phyloP scores from a whole-genome alignment of 371 early-diverging fungal species.

The Rhizopus microsporus region DNA sequence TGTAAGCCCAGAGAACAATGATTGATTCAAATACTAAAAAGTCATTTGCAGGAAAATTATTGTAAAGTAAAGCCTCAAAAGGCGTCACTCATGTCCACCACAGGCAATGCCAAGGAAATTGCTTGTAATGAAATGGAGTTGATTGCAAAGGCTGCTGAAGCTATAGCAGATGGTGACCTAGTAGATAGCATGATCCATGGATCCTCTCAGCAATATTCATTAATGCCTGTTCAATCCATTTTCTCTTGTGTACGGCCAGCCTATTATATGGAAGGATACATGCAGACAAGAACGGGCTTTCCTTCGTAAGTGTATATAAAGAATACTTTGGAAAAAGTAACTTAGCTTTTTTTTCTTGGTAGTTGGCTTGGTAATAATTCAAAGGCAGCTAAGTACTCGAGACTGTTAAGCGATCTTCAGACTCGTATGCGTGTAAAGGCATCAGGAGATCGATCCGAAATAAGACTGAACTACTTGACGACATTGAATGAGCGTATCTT shows the following conservation, averaged over 20 bases:
- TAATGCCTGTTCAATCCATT: constrained; percentile 92
- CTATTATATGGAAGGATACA: constrained; percentile 69
- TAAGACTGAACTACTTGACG: constrained; percentile 85
- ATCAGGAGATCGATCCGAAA: constrained; percentile 84
- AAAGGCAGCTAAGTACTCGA: constrained; percentile 70
- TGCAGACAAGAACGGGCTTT: constrained; percentile 44
- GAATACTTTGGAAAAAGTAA: neutral
- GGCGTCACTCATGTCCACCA: constrained; percentile 11
- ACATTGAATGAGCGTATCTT: constrained; percentile 68
- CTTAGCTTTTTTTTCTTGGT: constrained; percentile 3
- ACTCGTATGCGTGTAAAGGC: constrained; percentile 79
- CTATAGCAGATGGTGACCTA: constrained; percentile 87
- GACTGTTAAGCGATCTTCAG: constrained; percentile 82
- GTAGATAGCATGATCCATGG: constrained; percentile 83
- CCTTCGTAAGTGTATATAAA: constrained; percentile 38
- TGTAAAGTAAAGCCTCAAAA: constrained; percentile 33
- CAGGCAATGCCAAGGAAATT: constrained; percentile 22
- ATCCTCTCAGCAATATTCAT: constrained; percentile 86
- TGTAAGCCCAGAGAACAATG: neutral
- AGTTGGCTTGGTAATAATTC: constrained; percentile 96
- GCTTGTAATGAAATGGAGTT: constrained; percentile 51
- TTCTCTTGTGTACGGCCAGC: constrained; percentile 91
- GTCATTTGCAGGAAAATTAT: constrained; percentile 52
- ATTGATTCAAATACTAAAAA: neutral
- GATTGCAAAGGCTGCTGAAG: constrained; percentile 86